Evolutionary conservation across 2,329 filamentous ascomycete species (phyloP), one percentile per base, ranked within the genome.

Genomic region (Colletotrichum kahawae): DNA sequence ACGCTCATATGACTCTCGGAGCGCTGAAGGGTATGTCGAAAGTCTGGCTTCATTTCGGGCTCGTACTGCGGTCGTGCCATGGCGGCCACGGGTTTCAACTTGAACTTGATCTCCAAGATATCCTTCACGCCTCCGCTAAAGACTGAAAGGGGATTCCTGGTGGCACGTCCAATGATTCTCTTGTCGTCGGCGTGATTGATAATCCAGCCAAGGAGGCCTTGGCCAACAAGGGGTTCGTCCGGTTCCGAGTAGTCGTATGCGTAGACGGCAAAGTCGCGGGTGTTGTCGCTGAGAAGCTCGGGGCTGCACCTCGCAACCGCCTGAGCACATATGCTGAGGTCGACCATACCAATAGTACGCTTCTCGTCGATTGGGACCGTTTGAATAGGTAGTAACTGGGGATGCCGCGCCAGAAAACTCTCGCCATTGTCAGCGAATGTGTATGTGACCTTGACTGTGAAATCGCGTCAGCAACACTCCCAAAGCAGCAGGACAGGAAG

Each of bases 181-280:
- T 93, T 92, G 31, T 75, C 67, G 16, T 71, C 60, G 10, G 36
- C 16, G 60, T 73, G 71, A 56, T 69, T 71, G 60, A 98, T 88
- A 27, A 93, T 92, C 90, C 94, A 94, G 48, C 97, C 98, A 24
- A 99, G 88, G 92, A 98, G 95, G 68, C 97, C 97, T 84, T 99
- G 96, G 27, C 97, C 97, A 29, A 98, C 96, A 71, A 98, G 89
- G 68, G 97, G 97, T 21, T 93, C 95, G 81, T 98, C 96, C 77
- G 95, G 94, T 85, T 99, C 97, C 14, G 97, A 98, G 84, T 96
- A 98, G 84, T 99, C 97, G 86, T 95, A 95, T 34, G 96, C 95
- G 85, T 99, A 99, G 71, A 99, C 93, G n/a, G 95, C 97, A 85
- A 97, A 99, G 85, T 99, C 96, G 84, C 91, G 86, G 86, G 85